Conservation (phyloP, 2,329 filamentous ascomycete genomes). For the Nothophaeocryptopus gaeumannii region DNA sequence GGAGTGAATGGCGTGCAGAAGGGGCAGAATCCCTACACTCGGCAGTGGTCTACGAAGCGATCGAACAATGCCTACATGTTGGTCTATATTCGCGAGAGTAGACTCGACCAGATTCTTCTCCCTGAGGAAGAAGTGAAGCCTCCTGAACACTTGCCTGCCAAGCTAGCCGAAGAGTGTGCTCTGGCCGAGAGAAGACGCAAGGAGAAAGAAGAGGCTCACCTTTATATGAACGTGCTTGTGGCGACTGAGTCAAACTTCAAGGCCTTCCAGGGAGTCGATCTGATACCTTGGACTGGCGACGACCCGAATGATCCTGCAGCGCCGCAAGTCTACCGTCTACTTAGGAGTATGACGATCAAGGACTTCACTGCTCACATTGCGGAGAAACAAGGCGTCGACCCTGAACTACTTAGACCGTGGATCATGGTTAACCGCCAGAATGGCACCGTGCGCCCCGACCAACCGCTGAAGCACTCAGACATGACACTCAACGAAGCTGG, state of each 20-base stretch:
- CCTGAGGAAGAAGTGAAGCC: slow-evolving; percentile 74
- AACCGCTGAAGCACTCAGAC: slow-evolving; percentile 72
- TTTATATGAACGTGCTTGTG: slow-evolving; percentile 82
- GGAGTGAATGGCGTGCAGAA: slow-evolving; percentile 51
- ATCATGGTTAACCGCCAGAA: slow-evolving; percentile 98
- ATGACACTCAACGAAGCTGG: slow-evolving; percentile 67
- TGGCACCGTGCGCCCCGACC: slow-evolving; percentile 89
- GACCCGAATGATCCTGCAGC: slow-evolving; percentile 63
- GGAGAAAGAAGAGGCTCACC: slow-evolving; percentile 88
- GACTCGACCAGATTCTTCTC: slow-evolving; percentile 77
- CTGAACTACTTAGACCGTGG: slow-evolving; percentile 78
- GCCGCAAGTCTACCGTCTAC: slow-evolving; percentile 69
- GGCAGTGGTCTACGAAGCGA: slow-evolving; percentile 62
- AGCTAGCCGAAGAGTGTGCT: slow-evolving; percentile 78
- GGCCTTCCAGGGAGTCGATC: slow-evolving; percentile 77
- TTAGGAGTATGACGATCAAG: slow-evolving; percentile 70
- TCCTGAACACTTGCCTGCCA: slow-evolving; percentile 73
- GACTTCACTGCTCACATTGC: slow-evolving; percentile 73
- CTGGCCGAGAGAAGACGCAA: slow-evolving; percentile 73
- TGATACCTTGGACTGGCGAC: slow-evolving; percentile 59
- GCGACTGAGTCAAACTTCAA: slow-evolving; percentile 80
- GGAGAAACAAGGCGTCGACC: slow-evolving; percentile 64
- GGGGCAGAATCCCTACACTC: slow-evolving; percentile 62
- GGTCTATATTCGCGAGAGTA: slow-evolving; percentile 89
- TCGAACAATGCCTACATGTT: slow-evolving; percentile 96